Percentiles rank a stretch among this genome's conserved stretches.
These are phyloP conservation scores for Fusarium redolens DNA, from an alignment of 2,329 filamentous ascomycete genomes.

Conservation along the genomic window DNA sequence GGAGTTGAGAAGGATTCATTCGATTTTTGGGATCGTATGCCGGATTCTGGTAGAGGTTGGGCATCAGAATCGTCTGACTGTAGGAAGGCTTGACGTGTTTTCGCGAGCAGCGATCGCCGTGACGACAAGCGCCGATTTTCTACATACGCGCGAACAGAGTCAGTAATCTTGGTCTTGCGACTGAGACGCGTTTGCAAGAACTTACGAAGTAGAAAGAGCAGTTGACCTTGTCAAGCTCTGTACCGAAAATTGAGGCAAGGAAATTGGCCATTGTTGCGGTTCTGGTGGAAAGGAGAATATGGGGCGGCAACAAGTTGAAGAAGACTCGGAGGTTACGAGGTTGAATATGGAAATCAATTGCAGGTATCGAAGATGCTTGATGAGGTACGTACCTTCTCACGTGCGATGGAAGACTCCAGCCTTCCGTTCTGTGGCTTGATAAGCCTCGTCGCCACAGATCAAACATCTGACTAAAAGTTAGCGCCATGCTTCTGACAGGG, in stretches of 20 bases:
- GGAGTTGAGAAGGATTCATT: conserved; percentile 95
- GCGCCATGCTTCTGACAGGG: conserved; percentile 9
- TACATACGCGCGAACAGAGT: conserved; percentile 58
- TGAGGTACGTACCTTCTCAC: conserved; percentile 44
- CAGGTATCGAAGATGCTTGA: conserved; percentile 18
- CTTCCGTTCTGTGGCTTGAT: conserved; percentile 23
- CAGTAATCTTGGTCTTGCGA: conserved; percentile 21
- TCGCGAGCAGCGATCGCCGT: conserved; percentile 96
- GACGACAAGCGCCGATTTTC: conserved; percentile 98
- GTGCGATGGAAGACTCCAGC: conserved; percentile 41
- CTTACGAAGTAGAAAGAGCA: conserved; percentile 89
- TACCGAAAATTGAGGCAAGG: conserved; percentile 98
- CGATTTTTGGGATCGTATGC: conserved; percentile 96
- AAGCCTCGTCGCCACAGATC: conserved; percentile 17
- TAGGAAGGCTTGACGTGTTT: conserved; percentile 99
- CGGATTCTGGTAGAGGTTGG: conserved; percentile 99
- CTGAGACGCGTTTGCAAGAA: conserved; percentile 26
- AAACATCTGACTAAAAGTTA: conserved; percentile 1
- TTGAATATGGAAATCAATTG: conserved; percentile 13
- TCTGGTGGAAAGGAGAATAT: background rate
- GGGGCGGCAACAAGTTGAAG: conserved; percentile 19
- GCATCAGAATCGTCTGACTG: conserved; percentile 96
- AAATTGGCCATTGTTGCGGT: conserved; percentile 85
- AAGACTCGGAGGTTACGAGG: conserved; percentile 39
- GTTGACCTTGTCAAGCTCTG: conserved; percentile 99